Evolutionary conservation across 225 moss, liverwort and hornwort species (phyloP).

Genomic region (Asterella californica): DNA sequence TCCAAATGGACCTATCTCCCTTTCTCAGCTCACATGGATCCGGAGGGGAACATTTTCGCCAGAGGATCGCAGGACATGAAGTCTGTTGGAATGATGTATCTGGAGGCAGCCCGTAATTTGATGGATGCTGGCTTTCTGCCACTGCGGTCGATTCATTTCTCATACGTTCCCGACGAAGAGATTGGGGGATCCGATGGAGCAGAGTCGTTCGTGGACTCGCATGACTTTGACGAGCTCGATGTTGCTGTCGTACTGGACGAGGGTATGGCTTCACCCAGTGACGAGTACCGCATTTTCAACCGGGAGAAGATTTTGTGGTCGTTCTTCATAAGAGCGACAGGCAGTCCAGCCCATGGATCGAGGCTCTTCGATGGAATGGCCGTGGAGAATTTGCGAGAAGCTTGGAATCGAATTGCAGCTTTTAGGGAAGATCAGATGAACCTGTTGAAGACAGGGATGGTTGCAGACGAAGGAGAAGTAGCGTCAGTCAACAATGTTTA

Average conservation of each 20-base stretch:
- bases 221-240: constrained; percentile 34
- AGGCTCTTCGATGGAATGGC: constrained; percentile 37
- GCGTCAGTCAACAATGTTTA: constrained; percentile 44
- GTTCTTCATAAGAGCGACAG: constrained; percentile 34
- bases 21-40: constrained; percentile 47
- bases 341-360: constrained; percentile 44
- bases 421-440: constrained; percentile 36
- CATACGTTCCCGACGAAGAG: constrained; percentile 52
- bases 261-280: constrained; percentile 36
- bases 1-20: constrained; percentile 58
- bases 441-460: constrained; percentile 19
- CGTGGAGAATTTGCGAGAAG: constrained; percentile 35
- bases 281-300: constrained; percentile 33
- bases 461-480: constrained; percentile 34
- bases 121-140: constrained; percentile 34
- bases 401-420: constrained; percentile 26
- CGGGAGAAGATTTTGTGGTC: constrained; percentile 40
- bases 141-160: constrained; percentile 33
- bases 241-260: constrained; percentile 45
- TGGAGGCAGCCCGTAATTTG: constrained; percentile 41
- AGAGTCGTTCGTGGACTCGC: constrained; percentile 29
- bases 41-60: constrained; percentile 51
- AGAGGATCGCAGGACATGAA: constrained; percentile 63
- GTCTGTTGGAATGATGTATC: constrained; percentile 45
- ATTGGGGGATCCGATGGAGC: constrained; percentile 44